Conservation (phyloP, 1,139 yeast genomes). For the Arxiozyma bovina region DNA sequence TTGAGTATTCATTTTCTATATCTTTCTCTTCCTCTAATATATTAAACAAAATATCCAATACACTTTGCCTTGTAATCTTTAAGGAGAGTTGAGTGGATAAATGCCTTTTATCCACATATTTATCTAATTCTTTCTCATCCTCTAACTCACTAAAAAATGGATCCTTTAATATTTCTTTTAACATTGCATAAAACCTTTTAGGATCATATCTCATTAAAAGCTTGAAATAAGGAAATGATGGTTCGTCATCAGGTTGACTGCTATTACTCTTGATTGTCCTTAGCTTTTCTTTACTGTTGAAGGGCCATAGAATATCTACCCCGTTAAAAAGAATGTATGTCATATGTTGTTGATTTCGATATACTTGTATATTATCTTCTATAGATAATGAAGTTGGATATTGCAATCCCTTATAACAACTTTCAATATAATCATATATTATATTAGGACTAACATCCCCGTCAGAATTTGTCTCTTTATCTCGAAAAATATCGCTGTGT, state of each 20-base stretch:
- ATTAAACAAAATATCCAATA: conserved; percentile 27
- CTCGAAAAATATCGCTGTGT: conserved; percentile 5
- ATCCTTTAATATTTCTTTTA: conserved; percentile 28
- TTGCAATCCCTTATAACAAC: conserved; percentile 49
- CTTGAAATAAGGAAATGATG: conserved; percentile 31
- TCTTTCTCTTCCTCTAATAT: conserved; percentile 10
- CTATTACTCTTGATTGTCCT: conserved; percentile 12
- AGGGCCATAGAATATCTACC: conserved; percentile 41
- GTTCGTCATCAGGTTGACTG: conserved; percentile 19
- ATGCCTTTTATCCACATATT: neutral
- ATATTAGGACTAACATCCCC: conserved; percentile 21
- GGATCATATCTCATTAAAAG: conserved; percentile 22
- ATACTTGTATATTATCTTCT: conserved; percentile 20
- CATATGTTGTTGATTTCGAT: conserved; percentile 39
- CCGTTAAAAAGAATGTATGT: conserved; percentile 52
- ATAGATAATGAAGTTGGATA: conserved; percentile 61
- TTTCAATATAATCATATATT: conserved; percentile 1
- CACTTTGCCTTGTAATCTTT: conserved; percentile 26
- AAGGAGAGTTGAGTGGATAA: neutral
- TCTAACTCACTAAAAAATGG: conserved; percentile 23
- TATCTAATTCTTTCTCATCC: neutral
- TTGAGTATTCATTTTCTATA: neutral
- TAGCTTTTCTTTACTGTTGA: conserved; percentile 21
- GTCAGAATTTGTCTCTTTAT: neutral
- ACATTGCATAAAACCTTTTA: conserved; percentile 16